Base-by-base conservation (phyloP, 495 filamentous ascomycete genomes). In the Ascobolus immersus region DNA sequence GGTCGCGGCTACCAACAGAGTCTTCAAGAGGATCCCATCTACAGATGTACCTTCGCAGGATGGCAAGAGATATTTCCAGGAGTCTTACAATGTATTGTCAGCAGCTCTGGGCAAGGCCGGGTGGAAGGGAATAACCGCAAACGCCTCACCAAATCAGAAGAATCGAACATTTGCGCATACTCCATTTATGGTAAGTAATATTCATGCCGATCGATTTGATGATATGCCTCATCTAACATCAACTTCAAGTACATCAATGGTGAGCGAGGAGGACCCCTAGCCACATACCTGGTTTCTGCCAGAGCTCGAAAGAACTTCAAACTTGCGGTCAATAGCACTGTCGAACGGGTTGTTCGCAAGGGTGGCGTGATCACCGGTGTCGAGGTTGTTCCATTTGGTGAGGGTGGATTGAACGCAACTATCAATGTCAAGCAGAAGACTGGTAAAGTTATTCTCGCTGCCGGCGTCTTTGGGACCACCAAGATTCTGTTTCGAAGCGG, bases 251-350 rank as follows among this genome's bases (percentile, higher is more conserved):
- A 65, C 52, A 52, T 55, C 14, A 52, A 66, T 34, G 71, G 67
- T 28, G 59, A 74, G 52, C 62, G 76, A 35, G 69, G 68, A 22
- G 76, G 76, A 8, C 76, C 74, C 29, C 54, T 78, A 43, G 67
- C 66, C 6, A 79, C 74, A 3, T 82, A 81, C 49, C 64, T 81
- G 5, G 62, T 68, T 21, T 60, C 57, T 20, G 73, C 73, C 17
- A 57, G 59, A 42, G 53, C 48, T 22, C 57, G 65, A 34, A 47
- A 47, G 17, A 76, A 79, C 56, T 79, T 82, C 58, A 56, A 64
- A 17, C 51, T 82, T 36, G 64, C 63, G 51, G 59, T 67, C 36
- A 65, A 68, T 44, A 71, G 71, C 23, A 58, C 61, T 17, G 74
- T 77, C 29, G 59, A 63, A 40, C 62, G 73, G n/a, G 57, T 79